Conservation (phyloP, 495 filamentous ascomycete species). For the Daldinia childiae region DNA sequence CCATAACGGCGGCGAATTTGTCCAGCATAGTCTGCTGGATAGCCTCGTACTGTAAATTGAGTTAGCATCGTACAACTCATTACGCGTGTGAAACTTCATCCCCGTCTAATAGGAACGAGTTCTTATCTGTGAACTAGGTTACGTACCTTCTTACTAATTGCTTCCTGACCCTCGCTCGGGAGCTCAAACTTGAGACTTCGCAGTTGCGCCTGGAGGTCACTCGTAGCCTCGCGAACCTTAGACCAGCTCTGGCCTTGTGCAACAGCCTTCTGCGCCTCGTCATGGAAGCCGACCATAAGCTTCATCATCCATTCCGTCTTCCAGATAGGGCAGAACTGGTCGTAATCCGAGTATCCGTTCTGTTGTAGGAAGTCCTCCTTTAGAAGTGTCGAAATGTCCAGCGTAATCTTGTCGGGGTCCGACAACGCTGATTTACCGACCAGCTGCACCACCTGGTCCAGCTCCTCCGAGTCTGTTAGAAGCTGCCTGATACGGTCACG, state of each 20-base stretch:
- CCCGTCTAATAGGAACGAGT: neutral
- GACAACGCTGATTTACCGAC: constrained; percentile 97
- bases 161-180: constrained; percentile 77
- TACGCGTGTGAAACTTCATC: constrained; percentile 16
- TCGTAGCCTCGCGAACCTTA: constrained; percentile 90
- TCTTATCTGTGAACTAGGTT: neutral
- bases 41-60: constrained; percentile 77
- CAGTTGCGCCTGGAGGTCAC: constrained; percentile 82
- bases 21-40: constrained; percentile 91
- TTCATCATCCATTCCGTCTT: constrained; percentile 99
- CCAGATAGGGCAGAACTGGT: constrained; percentile 99
- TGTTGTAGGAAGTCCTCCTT: constrained; percentile 99
- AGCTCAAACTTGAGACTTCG: constrained; percentile 97
- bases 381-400: constrained; percentile 89
- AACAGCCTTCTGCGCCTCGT: constrained; percentile 96
- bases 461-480: constrained; percentile 91
- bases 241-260: constrained; percentile 87
- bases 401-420: constrained; percentile 97
- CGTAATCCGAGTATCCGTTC: constrained; percentile 98
- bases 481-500: constrained; percentile 93
- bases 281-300: constrained; percentile 96
- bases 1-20: constrained; percentile 91
- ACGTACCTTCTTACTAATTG: constrained; percentile 78
- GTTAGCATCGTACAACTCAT: constrained; percentile 11
- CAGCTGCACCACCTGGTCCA: constrained; percentile 98